Evolutionary conservation across 2,329 filamentous ascomycete species (phyloP).

Genomic region (Whalleya microplaca): DNA sequence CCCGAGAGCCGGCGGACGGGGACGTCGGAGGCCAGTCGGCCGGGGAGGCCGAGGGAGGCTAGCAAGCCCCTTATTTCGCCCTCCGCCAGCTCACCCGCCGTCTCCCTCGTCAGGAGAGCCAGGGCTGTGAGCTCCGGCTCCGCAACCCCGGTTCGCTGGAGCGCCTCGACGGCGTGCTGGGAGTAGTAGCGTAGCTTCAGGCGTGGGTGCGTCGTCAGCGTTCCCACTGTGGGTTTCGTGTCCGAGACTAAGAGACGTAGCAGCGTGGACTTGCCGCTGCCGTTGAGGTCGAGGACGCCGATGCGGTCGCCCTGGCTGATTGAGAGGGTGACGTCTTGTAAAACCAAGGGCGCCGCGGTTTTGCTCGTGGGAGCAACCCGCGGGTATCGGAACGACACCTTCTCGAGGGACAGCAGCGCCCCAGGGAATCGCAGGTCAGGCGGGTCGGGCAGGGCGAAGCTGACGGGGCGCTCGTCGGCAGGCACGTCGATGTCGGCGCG

Average conservation of each 20-base stretch:
- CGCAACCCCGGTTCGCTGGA: conserved; percentile 44
- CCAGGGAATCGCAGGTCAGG: conserved; percentile 74
- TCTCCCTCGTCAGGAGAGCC: conserved; percentile 60
- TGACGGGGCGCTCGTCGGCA: conserved; percentile 60
- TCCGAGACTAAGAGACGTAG: conserved; percentile 70
- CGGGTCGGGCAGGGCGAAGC: conserved; percentile 63
- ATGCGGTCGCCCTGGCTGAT: conserved; percentile 75
- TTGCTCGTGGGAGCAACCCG: no score
- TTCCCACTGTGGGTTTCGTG: conserved; percentile 62
- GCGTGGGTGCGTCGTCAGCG: conserved; percentile 39
- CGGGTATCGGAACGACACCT: no score
- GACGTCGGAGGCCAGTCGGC: conserved; percentile 72
- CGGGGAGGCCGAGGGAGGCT: conserved; percentile 70
- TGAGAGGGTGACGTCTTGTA: conserved; percentile 68
- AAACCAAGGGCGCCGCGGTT: no score
- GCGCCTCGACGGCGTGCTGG: no score
- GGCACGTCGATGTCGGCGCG: conserved; percentile 75
- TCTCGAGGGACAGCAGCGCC: conserved; percentile 72
- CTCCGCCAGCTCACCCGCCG: conserved; percentile 59
- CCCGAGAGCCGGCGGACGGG: conserved; percentile 76
- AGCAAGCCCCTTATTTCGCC: conserved; percentile 70
- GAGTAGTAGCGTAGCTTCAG: no score
- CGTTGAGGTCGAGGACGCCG: conserved; percentile 79
- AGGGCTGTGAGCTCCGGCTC: conserved; percentile 66
- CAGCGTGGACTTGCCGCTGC: conserved; percentile 80